Base-by-base conservation (phyloP, 1,139 yeast genomes). In the Scheffersomyces titani region DNA sequence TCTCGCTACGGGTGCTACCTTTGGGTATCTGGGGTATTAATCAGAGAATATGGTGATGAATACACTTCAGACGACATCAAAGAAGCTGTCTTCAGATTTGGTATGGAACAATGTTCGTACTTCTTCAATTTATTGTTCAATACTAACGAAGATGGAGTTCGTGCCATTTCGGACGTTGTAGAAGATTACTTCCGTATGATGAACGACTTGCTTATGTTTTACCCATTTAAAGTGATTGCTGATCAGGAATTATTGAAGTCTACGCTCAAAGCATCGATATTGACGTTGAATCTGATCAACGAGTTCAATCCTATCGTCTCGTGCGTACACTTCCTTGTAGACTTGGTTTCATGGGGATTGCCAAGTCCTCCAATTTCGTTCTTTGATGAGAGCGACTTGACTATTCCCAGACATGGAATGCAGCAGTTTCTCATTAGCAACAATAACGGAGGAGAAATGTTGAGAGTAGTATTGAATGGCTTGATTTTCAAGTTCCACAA, bases 101-200 rank as follows among this genome's bases (percentile, higher is more conserved):
- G 85, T 2, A 62, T 80, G 52, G 72, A 78, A 48, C 88, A 84
- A 65, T 70, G 82, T 54, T 66, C 66, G 13, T 70, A 68, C 19
- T 83, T 84, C 58, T 77, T 80, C 56, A 72, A 72, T 18, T 51
- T 63, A 24, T 63, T 78, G 20, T 69, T 77, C 52, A 54, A 63
- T 57, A 45, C 58, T 16, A 60, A 61, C 46, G 59, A 61, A 30
- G 73, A 73, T 20, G 70, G 69, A 21, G 63, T 75, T 57, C 75
- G 75, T 54, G 82, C 78, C 61, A 82, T 82, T 47, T 90, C 94
- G 18, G 97, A 92, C 69, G 81, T 91, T 46, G 78, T 93, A 55
- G 97, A 93, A 71, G 98, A 93, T 75, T 93, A 89, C 69, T 92
- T 89, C 80, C 81, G 96, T 58, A 88, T 93, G 89, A 80, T 88